Evolutionary conservation across 2,329 filamentous ascomycete species (phyloP).

Genomic region (Phyllosticta citrichinensis): DNA sequence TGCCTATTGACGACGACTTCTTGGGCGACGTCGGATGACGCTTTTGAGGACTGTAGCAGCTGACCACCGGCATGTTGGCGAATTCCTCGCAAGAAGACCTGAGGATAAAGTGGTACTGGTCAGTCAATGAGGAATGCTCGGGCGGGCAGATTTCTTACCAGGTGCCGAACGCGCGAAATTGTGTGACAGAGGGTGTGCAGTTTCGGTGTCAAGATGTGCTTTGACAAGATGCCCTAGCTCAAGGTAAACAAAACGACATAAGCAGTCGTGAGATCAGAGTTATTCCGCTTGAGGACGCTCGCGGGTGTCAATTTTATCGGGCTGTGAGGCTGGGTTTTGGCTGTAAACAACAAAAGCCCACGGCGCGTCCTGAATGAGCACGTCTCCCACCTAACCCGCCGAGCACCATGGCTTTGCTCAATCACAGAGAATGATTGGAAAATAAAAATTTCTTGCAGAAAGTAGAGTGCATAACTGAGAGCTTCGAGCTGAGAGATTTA

Average conservation of each 20-base stretch:
- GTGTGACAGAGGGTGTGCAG: too few species aligned
- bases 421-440: background rate
- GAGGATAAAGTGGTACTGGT: background rate
- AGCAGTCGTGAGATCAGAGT: too few species aligned
- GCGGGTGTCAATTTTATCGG: too few species aligned
- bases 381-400: background rate
- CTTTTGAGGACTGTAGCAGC: slow-evolving; percentile 5
- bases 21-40: slow-evolving; percentile 2
- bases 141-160: too few species aligned
- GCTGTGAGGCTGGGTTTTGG: too few species aligned
- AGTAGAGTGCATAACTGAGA: slow-evolving; percentile 1
- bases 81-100: background rate
- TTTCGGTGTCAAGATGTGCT: too few species aligned
- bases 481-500: background rate
- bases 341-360: too few species aligned
- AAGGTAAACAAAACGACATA: too few species aligned
- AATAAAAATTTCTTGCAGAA: background rate
- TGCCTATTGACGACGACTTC: background rate
- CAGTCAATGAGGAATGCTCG: background rate
- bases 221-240: too few species aligned
- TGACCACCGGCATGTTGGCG: slow-evolving; percentile 1
- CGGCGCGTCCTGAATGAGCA: background rate
- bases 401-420: background rate
- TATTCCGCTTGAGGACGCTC: too few species aligned
- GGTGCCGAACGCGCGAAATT: too few species aligned